Base-by-base conservation (phyloP, 139 green algal genomes). In the Trebouxia sp. region DNA sequence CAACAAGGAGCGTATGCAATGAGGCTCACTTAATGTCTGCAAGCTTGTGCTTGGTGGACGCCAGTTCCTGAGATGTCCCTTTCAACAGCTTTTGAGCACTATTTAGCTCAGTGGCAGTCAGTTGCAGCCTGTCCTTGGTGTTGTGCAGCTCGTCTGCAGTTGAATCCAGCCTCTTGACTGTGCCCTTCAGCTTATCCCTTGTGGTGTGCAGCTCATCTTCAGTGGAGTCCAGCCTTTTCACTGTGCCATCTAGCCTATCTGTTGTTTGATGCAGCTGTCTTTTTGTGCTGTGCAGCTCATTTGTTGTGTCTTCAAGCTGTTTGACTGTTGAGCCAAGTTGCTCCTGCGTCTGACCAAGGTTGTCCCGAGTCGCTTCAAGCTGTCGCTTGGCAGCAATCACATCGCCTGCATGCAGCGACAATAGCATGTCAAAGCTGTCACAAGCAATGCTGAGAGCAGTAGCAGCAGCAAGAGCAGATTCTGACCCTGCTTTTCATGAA, bases 401-500 rank as follows among this genome's bases (percentile, higher is more conserved):
- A 17, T 72, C 62, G 43, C 62, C 62, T 72, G 62, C 28, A 42
- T n/a, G 0, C 32, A 45, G 32, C 5, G 32, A 28, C 14, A 11
- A 11, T 24, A 24, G 12, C 62, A 45, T 5, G 32, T 53, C 14
- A 14, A 53, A 30, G 9, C 32, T 45, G 1, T 30, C 0, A 30
- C n/a, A n/a, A n/a, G n/a, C n/a, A n/a, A n/a, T n/a, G n/a, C n/a
- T n/a, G n/a, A n/a, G n/a, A n/a, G n/a, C n/a, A n/a, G n/a, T n/a
- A n/a, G n/a, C n/a, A n/a, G n/a, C n/a, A n/a, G n/a, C n/a, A n/a
- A n/a, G n/a, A n/a, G n/a, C n/a, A n/a, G n/a, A n/a, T n/a, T n/a
- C n/a, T n/a, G n/a, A 72, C 62, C 62, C 43, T 45, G 62, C 62
- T 72, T 72, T 4, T 72, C 32, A 12, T 72, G 32, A n/a, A 72